Conservation (phyloP, 1,284 basidiomycete species). For the Coniophora puteana region DNA sequence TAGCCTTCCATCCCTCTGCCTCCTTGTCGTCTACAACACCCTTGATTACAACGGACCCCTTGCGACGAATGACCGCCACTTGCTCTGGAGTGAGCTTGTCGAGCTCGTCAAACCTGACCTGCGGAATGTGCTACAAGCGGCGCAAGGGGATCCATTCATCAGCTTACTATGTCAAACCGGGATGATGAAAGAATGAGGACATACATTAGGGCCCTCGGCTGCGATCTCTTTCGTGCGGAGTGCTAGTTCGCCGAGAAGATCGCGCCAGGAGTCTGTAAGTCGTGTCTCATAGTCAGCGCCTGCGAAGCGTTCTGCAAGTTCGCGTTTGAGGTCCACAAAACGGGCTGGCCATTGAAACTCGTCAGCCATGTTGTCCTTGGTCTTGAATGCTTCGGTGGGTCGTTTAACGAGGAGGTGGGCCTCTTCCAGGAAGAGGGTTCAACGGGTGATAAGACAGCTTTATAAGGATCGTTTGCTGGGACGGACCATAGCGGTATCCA, state of each 20-base stretch:
- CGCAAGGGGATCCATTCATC: too few relatives aligned
- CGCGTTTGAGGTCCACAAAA: slow-evolving; percentile 52
- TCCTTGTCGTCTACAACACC: slow-evolving; percentile 56
- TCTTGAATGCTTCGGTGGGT: too few relatives aligned
- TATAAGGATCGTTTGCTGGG: neutral
- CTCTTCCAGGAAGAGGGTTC: neutral
- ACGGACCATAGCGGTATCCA: too few relatives aligned
- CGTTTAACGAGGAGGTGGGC: too few relatives aligned
- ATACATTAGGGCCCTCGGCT: slow-evolving; percentile 45
- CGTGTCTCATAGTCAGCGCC: slow-evolving; percentile 50
- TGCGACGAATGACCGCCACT: slow-evolving; percentile 47
- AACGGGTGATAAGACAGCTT: neutral
- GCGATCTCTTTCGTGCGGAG: slow-evolving; percentile 40
- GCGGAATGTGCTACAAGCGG: slow-evolving; percentile 45
- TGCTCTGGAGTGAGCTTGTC: slow-evolving; percentile 41
- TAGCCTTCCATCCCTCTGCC: slow-evolving; percentile 53
- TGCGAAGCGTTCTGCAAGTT: slow-evolving; percentile 47
- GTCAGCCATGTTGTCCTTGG: too few relatives aligned
- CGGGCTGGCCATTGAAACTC: slow-evolving; percentile 32
- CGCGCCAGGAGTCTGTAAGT: slow-evolving; percentile 52
- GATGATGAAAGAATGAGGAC: slow-evolving; percentile 12
- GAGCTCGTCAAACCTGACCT: slow-evolving; percentile 56
- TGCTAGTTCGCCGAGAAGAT: slow-evolving; percentile 50
- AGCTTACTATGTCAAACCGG: neutral
- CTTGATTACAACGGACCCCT: slow-evolving; percentile 59